Base-by-base conservation (phyloP, 2,329 filamentous ascomycete species). In the Calonectria leucothoes region DNA sequence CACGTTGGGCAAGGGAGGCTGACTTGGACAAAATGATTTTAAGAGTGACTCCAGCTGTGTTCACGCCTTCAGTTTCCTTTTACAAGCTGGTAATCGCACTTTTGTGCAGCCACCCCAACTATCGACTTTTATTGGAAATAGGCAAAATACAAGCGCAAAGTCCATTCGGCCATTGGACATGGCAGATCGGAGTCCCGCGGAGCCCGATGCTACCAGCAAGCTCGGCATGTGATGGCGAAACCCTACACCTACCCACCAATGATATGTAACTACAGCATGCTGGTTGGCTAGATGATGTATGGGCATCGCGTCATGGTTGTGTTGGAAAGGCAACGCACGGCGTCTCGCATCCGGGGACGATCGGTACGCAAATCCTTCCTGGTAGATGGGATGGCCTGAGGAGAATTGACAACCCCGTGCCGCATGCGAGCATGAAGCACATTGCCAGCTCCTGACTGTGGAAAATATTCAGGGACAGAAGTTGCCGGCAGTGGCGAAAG, bases 261-360 rank as follows among this genome's bases (percentile, higher is more conserved):
- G 48, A 8, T 49, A 29, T 17, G 27, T 42, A 69, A 49, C 66
- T 20, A 25, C 29, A 20, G 37, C 25, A 10, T 15, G 31, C 64
- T 42, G 10, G 35, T 67, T 55, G 49, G 65, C n/a, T 31, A 12
- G 65, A 31, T 29, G 49, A 35, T 25, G 15, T 33, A 17, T 39
- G 35, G 17, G 20, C 31, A 20, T 57, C 27, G 37, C 49, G 65
- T 35, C 51, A 66, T 55, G 23, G 48, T n/a, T 25, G 15, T 31
- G 15, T 67, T 35, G 29, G 52, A n/a, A 17, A 11, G 48, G 7
- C 55, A 23, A 61, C n/a, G 61, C 42, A n/a, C 51, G 11, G 31
- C 25, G 49, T 59, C 69, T 66, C 27, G 25, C 49, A 66, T 66
- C 71, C 61, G 71, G 71, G 70, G 66, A 70, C 66, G 66, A 7